Percentiles rank a stretch among this genome's conserved stretches.
Conservation (phyloP, 768 basidiomycete genomes). For the Cubamyces lactineus region DNA sequence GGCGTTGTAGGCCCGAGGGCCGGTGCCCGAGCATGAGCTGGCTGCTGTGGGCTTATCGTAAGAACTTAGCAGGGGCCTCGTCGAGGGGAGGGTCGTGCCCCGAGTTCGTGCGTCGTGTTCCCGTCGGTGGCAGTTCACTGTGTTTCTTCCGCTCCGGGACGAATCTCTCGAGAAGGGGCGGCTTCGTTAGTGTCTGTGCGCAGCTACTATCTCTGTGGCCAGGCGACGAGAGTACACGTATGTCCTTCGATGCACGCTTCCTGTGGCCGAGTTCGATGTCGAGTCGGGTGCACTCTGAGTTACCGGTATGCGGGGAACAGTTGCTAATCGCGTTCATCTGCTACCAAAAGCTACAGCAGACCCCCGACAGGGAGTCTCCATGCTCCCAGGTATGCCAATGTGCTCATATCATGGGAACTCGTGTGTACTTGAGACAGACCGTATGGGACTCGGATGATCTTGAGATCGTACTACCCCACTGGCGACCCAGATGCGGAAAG, state of each 20-base stretch:
- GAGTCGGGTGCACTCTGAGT: background rate
- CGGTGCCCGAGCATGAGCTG: background rate
- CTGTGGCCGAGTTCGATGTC: background rate
- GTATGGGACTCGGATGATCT: too few species aligned
- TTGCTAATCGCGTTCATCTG: background rate
- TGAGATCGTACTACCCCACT: too few species aligned
- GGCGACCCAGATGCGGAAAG: background rate
- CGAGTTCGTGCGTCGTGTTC: background rate
- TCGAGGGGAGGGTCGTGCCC: too few species aligned
- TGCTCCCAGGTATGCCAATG: too few species aligned
- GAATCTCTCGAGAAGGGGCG: background rate
- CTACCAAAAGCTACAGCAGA: too few species aligned
- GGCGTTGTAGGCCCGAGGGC: background rate
- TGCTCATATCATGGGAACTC: too few species aligned
- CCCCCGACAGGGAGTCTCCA: too few species aligned
- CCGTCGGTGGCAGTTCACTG: background rate
- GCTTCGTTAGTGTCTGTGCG: background rate
- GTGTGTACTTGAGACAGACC: too few species aligned
- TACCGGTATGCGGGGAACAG: background rate
- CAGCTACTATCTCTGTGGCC: background rate
- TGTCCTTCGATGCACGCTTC: background rate
- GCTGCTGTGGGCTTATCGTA: too few species aligned
- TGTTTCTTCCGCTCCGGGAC: background rate
- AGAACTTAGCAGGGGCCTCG: too few species aligned
- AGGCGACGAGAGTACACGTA: background rate